These are phyloP conservation scores for Neonectria sp. DNA, from an alignment of 2,329 filamentous ascomycete species.

Conservation along the genomic window DNA sequence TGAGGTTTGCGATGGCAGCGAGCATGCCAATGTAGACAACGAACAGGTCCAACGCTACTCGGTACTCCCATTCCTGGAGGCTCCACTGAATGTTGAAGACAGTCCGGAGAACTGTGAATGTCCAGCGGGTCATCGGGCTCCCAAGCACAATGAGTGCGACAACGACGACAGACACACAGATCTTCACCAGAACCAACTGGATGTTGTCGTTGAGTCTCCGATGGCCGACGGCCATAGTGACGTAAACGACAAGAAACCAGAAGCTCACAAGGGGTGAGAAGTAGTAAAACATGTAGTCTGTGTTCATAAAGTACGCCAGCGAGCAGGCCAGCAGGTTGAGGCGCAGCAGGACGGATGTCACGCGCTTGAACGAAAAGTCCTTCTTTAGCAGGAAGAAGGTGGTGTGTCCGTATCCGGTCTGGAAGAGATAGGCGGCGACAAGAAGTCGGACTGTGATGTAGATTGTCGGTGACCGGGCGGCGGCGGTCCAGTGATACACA, in stretches of 20 bases:
- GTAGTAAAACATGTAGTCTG: conserved; percentile 67
- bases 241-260: conserved; percentile 72
- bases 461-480: conserved; percentile 61
- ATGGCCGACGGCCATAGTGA: conserved; percentile 62
- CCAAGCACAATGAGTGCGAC: conserved; percentile 49
- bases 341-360: conserved; percentile 67
- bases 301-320: conserved; percentile 70
- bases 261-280: conserved; percentile 72
- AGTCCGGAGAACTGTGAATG: conserved; percentile 50
- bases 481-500: conserved; percentile 69
- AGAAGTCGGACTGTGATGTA: conserved; percentile 69
- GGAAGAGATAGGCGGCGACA: conserved; percentile 72
- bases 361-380: conserved; percentile 70
- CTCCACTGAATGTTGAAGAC: conserved; percentile 66
- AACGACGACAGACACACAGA: conserved; percentile 59
- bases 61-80: conserved; percentile 63
- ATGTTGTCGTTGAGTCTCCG: conserved; percentile 58
- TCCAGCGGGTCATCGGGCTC: conserved; percentile 40
- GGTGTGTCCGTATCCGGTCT: conserved; percentile 74
- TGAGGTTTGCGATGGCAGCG: conserved; percentile 48
- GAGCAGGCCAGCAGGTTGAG: conserved; percentile 69
- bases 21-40: conserved; percentile 73
- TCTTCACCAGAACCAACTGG: conserved; percentile 63
- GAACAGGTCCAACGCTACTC: conserved; percentile 67
- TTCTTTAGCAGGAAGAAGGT: conserved; percentile 69